Percentiles rank a stretch among this genome's conserved stretches.
Conservation (phyloP, 306 rosid genomes). For the Cucumis cinereus region DNA sequence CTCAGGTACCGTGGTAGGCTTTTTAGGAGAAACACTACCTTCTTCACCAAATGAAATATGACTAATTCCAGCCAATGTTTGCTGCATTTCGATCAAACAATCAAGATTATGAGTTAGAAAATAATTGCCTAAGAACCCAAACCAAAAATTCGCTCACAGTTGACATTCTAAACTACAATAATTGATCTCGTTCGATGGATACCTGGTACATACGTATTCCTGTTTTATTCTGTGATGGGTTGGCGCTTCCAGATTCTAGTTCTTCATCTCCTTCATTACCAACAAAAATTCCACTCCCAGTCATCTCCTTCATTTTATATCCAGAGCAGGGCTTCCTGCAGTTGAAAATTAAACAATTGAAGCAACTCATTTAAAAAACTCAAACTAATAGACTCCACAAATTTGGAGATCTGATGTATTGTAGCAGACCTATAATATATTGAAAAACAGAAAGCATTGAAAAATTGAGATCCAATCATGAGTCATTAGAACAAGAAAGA, state of each 20-base stretch:
- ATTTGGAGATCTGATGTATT: neutral
- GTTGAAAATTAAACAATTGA: slow-evolving; percentile 8
- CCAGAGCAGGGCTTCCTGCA: slow-evolving; percentile 89
- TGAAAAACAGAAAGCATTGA: neutral
- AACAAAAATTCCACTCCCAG: slow-evolving; percentile 91
- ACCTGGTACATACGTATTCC: slow-evolving; percentile 96
- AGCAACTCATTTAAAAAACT: neutral
- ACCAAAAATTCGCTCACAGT: neutral
- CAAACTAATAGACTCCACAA: neutral
- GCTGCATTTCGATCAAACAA: slow-evolving; percentile 39
- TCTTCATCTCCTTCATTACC: slow-evolving; percentile 46
- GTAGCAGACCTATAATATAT: neutral
- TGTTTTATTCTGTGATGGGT: slow-evolving; percentile 40
- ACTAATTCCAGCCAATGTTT: slow-evolving; percentile 76
- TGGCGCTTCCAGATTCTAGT: slow-evolving; percentile 45
- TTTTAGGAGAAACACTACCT: slow-evolving; percentile 60
- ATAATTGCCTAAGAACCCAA: neutral
- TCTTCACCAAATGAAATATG: slow-evolving; percentile 91
- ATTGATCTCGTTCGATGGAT: slow-evolving; percentile 8
- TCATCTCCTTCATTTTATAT: slow-evolving; percentile 93
- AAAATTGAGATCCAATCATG: neutral
- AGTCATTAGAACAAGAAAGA: neutral
- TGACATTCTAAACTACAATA: neutral
- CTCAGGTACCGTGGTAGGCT: slow-evolving; percentile 65
- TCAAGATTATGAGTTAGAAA: slow-evolving; percentile 10